Evolutionary conservation across 2,329 filamentous ascomycete species (phyloP).

Genomic region (Didymella exigua): DNA sequence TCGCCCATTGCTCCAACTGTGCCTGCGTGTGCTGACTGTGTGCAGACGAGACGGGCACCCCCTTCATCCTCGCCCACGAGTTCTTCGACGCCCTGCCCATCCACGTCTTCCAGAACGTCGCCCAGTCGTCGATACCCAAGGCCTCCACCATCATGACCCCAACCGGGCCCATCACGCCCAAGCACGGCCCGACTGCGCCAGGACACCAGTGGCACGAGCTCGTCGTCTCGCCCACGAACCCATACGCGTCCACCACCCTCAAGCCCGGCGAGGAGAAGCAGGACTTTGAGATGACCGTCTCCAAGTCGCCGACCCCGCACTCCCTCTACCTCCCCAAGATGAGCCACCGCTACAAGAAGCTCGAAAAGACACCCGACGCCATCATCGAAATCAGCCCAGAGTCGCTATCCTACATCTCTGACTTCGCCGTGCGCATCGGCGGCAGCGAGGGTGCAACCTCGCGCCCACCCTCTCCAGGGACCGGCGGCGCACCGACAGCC

Average conservation of each 20-base stretch:
- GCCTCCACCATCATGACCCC: slow-evolving; percentile 54
- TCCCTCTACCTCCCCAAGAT: slow-evolving; percentile 83
- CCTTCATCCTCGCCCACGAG: slow-evolving; percentile 95
- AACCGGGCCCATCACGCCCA: slow-evolving; percentile 55
- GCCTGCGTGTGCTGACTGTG: slow-evolving; percentile 24
- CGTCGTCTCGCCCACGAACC: slow-evolving; percentile 49
- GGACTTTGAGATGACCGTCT: slow-evolving; percentile 86
- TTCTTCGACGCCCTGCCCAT: slow-evolving; percentile 99
- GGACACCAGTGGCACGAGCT: slow-evolving; percentile 53
- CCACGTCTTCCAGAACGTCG: slow-evolving; percentile 85
- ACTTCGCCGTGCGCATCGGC: slow-evolving; percentile 85
- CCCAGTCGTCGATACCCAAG: slow-evolving; percentile 48
- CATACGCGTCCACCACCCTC: slow-evolving; percentile 37
- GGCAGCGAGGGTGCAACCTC: slow-evolving; percentile 50
- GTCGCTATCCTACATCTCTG: slow-evolving; percentile 75
- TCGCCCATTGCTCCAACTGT: not conserved
- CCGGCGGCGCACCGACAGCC: slow-evolving; percentile 49
- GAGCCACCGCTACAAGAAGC: slow-evolving; percentile 76
- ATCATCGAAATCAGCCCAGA: slow-evolving; percentile 92
- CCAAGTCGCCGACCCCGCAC: slow-evolving; percentile 77
- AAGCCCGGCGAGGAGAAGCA: slow-evolving; percentile 52
- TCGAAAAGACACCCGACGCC: slow-evolving; percentile 70
- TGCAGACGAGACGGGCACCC: slow-evolving; percentile 70
- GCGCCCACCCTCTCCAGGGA: slow-evolving; percentile 19
- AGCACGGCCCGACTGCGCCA: slow-evolving; percentile 43